phyloP scores from a whole-genome alignment of 495 filamentous ascomycete species.

The Penicillium samsonianum region DNA sequence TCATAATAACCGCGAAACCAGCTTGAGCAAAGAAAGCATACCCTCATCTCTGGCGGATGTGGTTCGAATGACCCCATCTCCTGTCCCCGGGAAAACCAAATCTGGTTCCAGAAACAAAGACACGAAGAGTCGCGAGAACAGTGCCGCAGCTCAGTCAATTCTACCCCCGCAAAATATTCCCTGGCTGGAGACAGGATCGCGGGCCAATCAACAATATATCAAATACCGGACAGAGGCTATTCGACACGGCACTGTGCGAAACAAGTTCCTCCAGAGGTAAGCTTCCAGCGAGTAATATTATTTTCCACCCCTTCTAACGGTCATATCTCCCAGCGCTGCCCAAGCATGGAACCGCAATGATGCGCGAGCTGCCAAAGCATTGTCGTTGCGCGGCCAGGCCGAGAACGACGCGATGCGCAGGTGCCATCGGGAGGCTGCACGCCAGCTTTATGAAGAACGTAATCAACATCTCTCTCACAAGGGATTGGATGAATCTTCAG shows the following conservation, averaged over 20 bases:
- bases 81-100: conserved; percentile 56
- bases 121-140: conserved; percentile 69
- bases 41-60: conserved; percentile 92
- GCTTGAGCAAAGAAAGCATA: conserved; percentile 58
- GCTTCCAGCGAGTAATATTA: conserved; percentile 9
- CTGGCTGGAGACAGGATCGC: conserved; percentile 94
- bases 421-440: conserved; percentile 91
- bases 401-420: conserved; percentile 98
- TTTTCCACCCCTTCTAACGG: conserved; percentile 29
- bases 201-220: conserved; percentile 88
- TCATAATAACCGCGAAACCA: conserved; percentile 59
- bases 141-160: conserved; percentile 77
- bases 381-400: conserved; percentile 89
- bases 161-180: conserved; percentile 88
- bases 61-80: conserved; percentile 88
- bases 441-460: conserved; percentile 89
- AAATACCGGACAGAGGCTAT: conserved; percentile 93
- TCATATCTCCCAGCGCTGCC: conserved; percentile 65
- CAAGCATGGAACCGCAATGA: conserved; percentile 99
- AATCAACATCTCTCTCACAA: conserved; percentile 65
- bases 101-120: conserved; percentile 47
- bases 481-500: conserved; percentile 43
- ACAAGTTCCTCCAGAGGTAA: conserved; percentile 96
- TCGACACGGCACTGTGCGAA: conserved; percentile 90
- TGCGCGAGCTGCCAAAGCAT: conserved; percentile 90